Conservation (phyloP, 306 rosid species). For the Castanopsis chinensis region DNA sequence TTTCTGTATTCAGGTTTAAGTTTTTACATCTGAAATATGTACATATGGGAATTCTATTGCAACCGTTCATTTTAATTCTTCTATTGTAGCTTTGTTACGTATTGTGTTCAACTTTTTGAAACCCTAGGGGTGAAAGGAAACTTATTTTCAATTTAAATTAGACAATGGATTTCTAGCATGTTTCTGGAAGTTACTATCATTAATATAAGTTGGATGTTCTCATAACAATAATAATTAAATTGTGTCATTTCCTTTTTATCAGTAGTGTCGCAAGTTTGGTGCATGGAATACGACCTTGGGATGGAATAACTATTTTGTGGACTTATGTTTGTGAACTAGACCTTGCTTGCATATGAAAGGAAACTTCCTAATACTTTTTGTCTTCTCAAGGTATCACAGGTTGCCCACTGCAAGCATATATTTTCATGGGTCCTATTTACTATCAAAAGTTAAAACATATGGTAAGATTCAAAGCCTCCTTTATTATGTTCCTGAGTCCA, state of each 20-base stretch:
- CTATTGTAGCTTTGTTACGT: background rate
- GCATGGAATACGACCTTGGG: too few species aligned
- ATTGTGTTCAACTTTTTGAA: background rate
- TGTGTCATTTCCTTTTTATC: background rate
- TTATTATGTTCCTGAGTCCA: background rate
- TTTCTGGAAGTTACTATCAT: background rate
- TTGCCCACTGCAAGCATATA: conserved; percentile 92
- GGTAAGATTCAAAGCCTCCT: conserved; percentile 45
- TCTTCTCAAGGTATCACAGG: conserved; percentile 78
- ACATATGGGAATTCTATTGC: background rate
- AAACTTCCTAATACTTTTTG: conserved; percentile 15
- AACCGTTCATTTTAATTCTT: background rate
- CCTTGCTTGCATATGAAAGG: too few species aligned
- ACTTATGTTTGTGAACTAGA: too few species aligned
- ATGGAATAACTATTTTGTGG: too few species aligned
- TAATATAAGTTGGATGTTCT: background rate
- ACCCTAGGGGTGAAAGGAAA: background rate
- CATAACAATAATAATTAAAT: background rate
- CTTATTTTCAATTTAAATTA: background rate
- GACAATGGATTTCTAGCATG: background rate
- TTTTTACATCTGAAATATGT: conserved; percentile 5
- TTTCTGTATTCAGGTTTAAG: conserved; percentile 78
- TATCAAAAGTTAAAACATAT: conserved; percentile 95
- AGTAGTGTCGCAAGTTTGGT: too few species aligned
- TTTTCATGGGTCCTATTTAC: conserved; percentile 98